These are phyloP conservation scores for Epicoccum nigrum DNA, from an alignment of 2,329 filamentous ascomycete species.

Conservation along the genomic window DNA sequence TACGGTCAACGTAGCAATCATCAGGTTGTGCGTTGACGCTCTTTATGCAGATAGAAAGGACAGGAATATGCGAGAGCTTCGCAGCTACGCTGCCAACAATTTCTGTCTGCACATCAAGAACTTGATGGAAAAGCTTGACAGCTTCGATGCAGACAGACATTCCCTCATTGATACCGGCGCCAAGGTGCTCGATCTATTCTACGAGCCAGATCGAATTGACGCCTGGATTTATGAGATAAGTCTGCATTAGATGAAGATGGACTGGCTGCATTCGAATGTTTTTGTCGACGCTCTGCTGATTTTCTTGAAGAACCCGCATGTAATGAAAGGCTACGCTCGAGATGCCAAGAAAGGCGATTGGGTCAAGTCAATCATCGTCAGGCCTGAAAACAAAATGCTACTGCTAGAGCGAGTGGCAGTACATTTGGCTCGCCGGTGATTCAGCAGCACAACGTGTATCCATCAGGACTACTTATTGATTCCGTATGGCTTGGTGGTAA, in stretches of 20 bases:
- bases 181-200: conserved; percentile 1
- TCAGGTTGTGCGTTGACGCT: not conserved
- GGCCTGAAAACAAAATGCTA: not conserved
- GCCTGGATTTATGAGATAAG: not conserved
- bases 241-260: not conserved
- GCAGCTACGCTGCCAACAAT: conserved; percentile 7
- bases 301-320: conserved; percentile 17
- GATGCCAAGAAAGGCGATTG: conserved; percentile 13
- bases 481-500: not conserved
- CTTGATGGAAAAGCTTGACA: conserved; percentile 9
- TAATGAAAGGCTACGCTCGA: conserved; percentile 13
- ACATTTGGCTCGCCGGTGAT: not conserved
- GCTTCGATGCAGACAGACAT: conserved; percentile 7
- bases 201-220: not conserved
- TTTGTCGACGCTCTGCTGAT: conserved; percentile 12
- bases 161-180: not conserved
- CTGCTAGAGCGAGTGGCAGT: not conserved
- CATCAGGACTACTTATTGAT: not conserved
- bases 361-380: not conserved
- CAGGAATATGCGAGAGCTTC: not conserved
- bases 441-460: not conserved
- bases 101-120: conserved; percentile 17
- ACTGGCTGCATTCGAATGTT: not conserved
- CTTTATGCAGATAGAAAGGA: not conserved
- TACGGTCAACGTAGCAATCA: not conserved